These are phyloP conservation scores for Trametes cubensis DNA, from an alignment of 768 basidiomycete species.

Conservation along the genomic window DNA sequence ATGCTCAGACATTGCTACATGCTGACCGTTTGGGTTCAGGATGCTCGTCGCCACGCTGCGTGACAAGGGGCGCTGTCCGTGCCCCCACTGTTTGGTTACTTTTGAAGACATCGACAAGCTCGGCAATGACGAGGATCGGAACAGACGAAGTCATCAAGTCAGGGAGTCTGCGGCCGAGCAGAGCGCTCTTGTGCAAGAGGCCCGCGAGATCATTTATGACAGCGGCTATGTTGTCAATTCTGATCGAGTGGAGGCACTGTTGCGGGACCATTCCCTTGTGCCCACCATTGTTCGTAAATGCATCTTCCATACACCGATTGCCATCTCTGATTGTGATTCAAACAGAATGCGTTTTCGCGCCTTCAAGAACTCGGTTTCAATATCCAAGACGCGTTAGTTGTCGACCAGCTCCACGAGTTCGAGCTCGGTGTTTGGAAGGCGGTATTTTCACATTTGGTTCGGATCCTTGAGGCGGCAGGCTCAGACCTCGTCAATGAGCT, in stretches of 20 bases:
- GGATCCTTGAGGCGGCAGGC: constrained; percentile 24
- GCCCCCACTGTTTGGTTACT: constrained; percentile 33
- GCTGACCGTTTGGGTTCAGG: neutral
- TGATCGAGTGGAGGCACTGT: constrained; percentile 16
- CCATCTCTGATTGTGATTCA: neutral
- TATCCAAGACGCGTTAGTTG: constrained; percentile 29
- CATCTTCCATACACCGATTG: neutral
- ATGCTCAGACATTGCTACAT: no score
- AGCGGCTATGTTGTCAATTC: constrained; percentile 8
- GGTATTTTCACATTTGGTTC: constrained; percentile 33
- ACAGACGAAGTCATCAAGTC: neutral
- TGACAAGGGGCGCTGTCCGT: constrained; percentile 34
- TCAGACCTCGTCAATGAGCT: constrained; percentile 6
- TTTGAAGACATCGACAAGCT: constrained; percentile 23
- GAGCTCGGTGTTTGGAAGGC: constrained; percentile 38
- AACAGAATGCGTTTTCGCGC: constrained; percentile 37
- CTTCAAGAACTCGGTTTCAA: constrained; percentile 26
- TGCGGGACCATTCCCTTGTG: constrained; percentile 25
- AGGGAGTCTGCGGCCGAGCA: neutral
- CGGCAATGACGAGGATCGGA: constrained; percentile 21
- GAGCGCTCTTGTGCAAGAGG: neutral
- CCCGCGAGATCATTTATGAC: constrained; percentile 25
- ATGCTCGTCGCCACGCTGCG: neutral
- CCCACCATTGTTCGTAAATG: constrained; percentile 26
- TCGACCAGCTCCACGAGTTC: constrained; percentile 37